These are phyloP conservation scores for Cordyceps pruinosa DNA, from an alignment of 2,329 filamentous ascomycete genomes.

Conservation along the genomic window DNA sequence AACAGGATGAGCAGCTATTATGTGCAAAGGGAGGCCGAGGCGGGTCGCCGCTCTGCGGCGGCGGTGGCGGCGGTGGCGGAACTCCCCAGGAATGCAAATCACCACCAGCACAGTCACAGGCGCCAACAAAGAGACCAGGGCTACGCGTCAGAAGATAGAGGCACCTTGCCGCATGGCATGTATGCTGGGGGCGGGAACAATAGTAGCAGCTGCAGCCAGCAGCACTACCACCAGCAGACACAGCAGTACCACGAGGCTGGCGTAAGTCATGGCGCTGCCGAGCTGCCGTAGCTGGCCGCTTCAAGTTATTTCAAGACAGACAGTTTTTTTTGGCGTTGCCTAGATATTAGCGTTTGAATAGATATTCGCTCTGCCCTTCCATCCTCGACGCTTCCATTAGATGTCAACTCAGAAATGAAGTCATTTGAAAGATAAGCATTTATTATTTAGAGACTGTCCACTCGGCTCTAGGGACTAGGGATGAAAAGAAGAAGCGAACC, in stretches of 20 bases:
- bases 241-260: background rate
- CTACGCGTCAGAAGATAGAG: background rate
- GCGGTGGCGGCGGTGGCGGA: background rate
- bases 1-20: background rate
- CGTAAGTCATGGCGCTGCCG: background rate
- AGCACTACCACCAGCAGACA: background rate
- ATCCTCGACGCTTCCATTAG: too few relatives aligned
- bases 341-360: background rate
- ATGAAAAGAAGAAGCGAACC: too few relatives aligned
- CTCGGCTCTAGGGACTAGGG: too few relatives aligned
- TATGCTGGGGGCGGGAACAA: background rate
- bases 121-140: background rate
- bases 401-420: too few relatives aligned
- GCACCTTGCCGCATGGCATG: background rate
- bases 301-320: background rate
- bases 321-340: background rate
- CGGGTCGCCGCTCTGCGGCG: background rate
- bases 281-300: background rate
- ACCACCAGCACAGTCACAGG: background rate
- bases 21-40: background rate
- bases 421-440: too few relatives aligned
- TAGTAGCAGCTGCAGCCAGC: background rate
- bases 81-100: background rate
- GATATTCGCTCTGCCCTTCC: too few relatives aligned
- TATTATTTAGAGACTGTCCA: too few relatives aligned